Percentiles rank a stretch among this genome's conserved stretches.
phyloP scores from a whole-genome alignment of 2,329 filamentous ascomycete species.

The Sclerotinia trifoliorum region DNA sequence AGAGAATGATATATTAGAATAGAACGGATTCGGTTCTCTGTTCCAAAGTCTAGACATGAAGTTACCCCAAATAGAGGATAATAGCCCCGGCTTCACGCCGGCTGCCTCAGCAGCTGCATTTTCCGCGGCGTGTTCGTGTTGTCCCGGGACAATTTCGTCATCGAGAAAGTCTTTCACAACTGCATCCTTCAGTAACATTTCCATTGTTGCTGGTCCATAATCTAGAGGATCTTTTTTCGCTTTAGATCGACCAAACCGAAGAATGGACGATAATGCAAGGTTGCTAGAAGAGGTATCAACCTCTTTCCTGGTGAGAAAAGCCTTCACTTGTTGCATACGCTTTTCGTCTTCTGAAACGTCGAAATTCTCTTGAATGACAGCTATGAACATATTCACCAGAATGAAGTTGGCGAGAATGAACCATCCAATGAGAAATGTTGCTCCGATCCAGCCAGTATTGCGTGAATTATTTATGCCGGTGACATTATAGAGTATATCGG shows the following conservation, averaged over 20 bases:
- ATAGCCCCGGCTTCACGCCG: slow-evolving; percentile 54
- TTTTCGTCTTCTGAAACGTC: slow-evolving; percentile 99
- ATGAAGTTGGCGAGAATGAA: slow-evolving; percentile 95
- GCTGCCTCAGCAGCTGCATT: slow-evolving; percentile 37
- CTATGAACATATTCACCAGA: slow-evolving; percentile 99
- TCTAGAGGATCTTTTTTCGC: slow-evolving; percentile 79
- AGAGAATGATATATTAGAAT: slow-evolving; percentile 72
- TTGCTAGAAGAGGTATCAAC: slow-evolving; percentile 70
- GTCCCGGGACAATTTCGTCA: slow-evolving; percentile 55
- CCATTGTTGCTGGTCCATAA: slow-evolving; percentile 86
- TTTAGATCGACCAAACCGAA: slow-evolving; percentile 59
- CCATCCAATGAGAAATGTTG: slow-evolving; percentile 89
- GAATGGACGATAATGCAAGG: slow-evolving; percentile 71
- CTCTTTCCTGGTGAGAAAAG: slow-evolving; percentile 89
- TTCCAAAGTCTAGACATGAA: slow-evolving; percentile 56
- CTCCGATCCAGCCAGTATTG: slow-evolving; percentile 87
- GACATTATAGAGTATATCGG: slow-evolving; percentile 76
- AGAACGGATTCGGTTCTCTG: slow-evolving; percentile 90
- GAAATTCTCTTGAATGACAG: slow-evolving; percentile 99
- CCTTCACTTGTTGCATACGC: slow-evolving; percentile 90
- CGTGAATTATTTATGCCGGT: slow-evolving; percentile 64
- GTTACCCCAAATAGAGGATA: slow-evolving; percentile 62
- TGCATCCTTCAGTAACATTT: slow-evolving; percentile 95
- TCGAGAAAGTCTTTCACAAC: slow-evolving; percentile 95
- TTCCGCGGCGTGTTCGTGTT: slow-evolving; percentile 40